Base-by-base conservation (phyloP, 345 rosid genomes). In the Lepidium didymum region DNA sequence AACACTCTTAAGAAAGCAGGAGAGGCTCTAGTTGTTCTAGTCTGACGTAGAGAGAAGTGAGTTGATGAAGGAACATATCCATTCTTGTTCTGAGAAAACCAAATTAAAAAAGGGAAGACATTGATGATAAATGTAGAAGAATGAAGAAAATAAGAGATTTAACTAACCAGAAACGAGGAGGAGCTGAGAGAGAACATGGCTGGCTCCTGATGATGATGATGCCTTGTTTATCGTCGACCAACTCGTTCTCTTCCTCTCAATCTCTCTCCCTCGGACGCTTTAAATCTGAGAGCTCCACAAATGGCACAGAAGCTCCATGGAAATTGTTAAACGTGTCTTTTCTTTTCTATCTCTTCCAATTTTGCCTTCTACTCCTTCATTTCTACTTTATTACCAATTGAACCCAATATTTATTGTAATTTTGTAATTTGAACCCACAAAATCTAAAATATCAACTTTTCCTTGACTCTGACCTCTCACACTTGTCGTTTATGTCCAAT, bases 151-250 rank as follows among this genome's bases (percentile, higher is more conserved):
- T 29, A 37, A 62, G 74, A 59, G 74, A 59, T 21, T 15, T 45
- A 2, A 75, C 42, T 16, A 77, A 84, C 89, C 86, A 84, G 74
- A 70, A 77, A 84, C 65, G 73, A 56, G 77, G 80, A 77, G 69
- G 79, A 43, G 52, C 55, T 80, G 69, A 82, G 71, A 37, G 91
- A 82, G 65, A 74, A 69, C 88, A 84, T 86, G 71, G 55, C 68
- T 27, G 31, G 65, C 72, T 66, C 31, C 6, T 27, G 31, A 27
- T 27, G 31, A 27, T 35, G 36, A 43, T 47, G 75, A 64, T 52
- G 62, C 62, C 67, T 41, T 68, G 69, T 2, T 40, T 27, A 27
- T 35, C 69, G 38, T 23, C 5, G 12, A 38, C 34, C 5, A 41
- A 36, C 15, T 21, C 21, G 43, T 12, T 52, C 43, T 35, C 54